A percentile compares a stretch with the other conserved stretches of the same genome.
phyloP scores from a whole-genome alignment of 768 basidiomycete species.

The Macrolepiota albuminosa region DNA sequence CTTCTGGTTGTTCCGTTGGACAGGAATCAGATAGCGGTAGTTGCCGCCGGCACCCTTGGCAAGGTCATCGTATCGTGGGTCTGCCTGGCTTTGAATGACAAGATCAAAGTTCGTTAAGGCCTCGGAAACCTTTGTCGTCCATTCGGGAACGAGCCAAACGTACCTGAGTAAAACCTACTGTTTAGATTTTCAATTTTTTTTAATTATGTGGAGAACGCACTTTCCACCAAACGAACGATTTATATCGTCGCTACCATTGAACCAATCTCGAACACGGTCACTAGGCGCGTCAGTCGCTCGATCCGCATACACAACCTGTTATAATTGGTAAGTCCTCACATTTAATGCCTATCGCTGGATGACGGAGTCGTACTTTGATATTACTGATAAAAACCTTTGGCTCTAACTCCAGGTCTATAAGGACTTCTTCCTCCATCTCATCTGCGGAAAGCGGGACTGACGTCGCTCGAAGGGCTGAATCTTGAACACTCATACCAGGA shows the following conservation, averaged over 20 bases:
- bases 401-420: neutral
- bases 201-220: neutral
- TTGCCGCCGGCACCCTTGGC: neutral
- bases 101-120: conserved; percentile 6
- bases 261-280: neutral
- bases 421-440: conserved; percentile 1
- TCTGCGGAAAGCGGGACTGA: neutral
- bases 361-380: neutral
- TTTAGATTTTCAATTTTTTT: neutral
- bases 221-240: neutral
- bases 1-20: neutral
- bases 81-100: neutral
- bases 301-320: neutral
- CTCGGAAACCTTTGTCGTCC: neutral
- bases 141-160: conserved; percentile 7
- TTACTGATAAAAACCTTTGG: conserved; percentile 1
- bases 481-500: conserved; percentile 4
- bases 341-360: neutral
- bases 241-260: conserved; percentile 2
- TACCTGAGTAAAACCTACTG: neutral
- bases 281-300: neutral
- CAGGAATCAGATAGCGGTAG: conserved; percentile 6
- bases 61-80: conserved; percentile 1
- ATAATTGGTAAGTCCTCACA: neutral
- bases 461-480: neutral